Base-by-base conservation (phyloP, 441 rosid genomes). In the Viola pubescens region DNA sequence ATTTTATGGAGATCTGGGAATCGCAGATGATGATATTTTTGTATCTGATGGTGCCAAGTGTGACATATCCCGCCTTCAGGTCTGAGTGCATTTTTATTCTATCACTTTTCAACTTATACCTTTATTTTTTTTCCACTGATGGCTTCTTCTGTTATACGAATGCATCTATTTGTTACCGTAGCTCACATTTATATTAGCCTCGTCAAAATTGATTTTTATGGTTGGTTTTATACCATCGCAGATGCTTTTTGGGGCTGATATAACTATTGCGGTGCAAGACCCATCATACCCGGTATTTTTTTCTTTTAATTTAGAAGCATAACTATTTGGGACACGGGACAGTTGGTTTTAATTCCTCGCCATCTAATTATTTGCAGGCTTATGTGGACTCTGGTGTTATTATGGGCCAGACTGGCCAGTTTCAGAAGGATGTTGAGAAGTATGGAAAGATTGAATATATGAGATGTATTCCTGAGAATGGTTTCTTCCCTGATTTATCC, bases 31-130 rank as follows among this genome's bases (percentile, higher is more conserved):
- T 59, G 97, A 94, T 71, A 80, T 94, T 54, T 94, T 94, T 75
- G 97, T 94, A 61, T 94, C 97, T 50, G 97, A 94, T 81, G 99
- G 97, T 76, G 99, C 99, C 65, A 94, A 94, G 72, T 88, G 99
- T 69, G 99, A 90, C 61, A 94, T 90, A 63, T 83, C 96, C 45
- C 97, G 99, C 49, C 99, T 94, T 59, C 97, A 94, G 98, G 98
- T 94, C 62, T 69, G 68, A 53, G 57, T 67, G 39, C 34, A 10
- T 38, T 46, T 37, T 38, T 34, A 9, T 11, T 37, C 59, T 9
- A 1, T 12, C 2, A 4, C 8, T 4, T 58, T 62, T 47, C 42
- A 10, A 9, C 9, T 12, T 56, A 37, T 59, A 12, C 1, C 16
- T 26, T 48, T 59, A 10, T 19, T 13, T 12, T 40, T 56, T n/a